Base-by-base conservation (phyloP, 352 stramenopile species). In the Globisporangium emineosum region DNA sequence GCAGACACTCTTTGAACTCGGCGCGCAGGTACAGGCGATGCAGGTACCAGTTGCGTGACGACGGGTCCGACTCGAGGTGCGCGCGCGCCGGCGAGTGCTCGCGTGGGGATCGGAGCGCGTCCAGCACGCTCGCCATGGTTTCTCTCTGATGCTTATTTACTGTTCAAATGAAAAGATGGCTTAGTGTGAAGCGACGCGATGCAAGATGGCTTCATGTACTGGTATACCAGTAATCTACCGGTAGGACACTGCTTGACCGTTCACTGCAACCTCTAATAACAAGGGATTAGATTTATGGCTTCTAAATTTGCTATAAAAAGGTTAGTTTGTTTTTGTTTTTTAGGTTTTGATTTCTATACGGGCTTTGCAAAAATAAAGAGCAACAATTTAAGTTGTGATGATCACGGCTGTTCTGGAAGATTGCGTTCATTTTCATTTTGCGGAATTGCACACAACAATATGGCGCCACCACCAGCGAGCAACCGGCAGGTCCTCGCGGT, bases 1-100 rank as follows among this genome's bases (percentile, higher is more conserved):
- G 68, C 13, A 98, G 73, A 62, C 90, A 98, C 65, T 97, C 90
- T 42, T 88, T 86, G 60, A 91, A 94, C 66, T 97, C 90, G 21
- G 83, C 69, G n/a, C 88, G 86, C 54, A 93, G 50, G 68, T 96
- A 96, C 56, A 95, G 68, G 19, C 79, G 77, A 70, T 96, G 84
- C 25, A 97, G 75, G 40, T 90, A 87, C 86, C 86, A 97, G 72
- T 97, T 97, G 52, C 71, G 68, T 27, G 73, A 72, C 17, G 77
- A 86, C 49, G 81, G 79, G 49, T 86, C 77, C 21, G 67, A 27
- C 49, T 77, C 70, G 54, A 71, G 49, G 52, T 65, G 67, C 47
- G 56, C 49, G 64, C 55, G 61, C 64, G 52, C 29, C 40, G 60
- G 49, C 47, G 65, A 75, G 35, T 87, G 75, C 43, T 76, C 73